Percentiles rank a stretch among this genome's conserved stretches.
Conservation (phyloP, 2,329 filamentous ascomycete species). For the Karstenula rhodostoma region DNA sequence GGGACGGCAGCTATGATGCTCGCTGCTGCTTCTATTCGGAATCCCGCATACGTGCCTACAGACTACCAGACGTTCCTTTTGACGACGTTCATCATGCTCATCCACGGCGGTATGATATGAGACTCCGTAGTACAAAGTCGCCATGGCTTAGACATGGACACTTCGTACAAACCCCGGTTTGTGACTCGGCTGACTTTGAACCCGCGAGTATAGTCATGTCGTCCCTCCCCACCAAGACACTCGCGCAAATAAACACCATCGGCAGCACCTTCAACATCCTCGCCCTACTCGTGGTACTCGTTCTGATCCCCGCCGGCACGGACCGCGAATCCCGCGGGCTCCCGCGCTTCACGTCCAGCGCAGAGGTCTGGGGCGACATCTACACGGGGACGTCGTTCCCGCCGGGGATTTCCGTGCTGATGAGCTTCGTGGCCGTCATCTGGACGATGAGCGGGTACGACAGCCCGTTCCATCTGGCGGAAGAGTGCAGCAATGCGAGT, state of each 20-base stretch:
- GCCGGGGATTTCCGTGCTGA: conserved; percentile 71
- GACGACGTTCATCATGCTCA: conserved; percentile 71
- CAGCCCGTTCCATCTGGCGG: conserved; percentile 74
- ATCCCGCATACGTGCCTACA: conserved; percentile 70
- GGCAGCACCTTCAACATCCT: conserved; percentile 77
- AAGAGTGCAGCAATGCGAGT: conserved; percentile 78
- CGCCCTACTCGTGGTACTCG: conserved; percentile 70
- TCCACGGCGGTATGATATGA: too few species aligned
- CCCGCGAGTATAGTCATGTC: too few species aligned
- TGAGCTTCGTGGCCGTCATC: conserved; percentile 75
- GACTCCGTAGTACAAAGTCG: too few species aligned
- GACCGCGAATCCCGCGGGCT: conserved; percentile 59
- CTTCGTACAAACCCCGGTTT: too few species aligned
- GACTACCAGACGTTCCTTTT: conserved; percentile 74
- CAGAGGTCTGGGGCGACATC: conserved; percentile 71
- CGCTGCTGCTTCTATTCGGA: conserved; percentile 72
- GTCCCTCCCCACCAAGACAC: conserved; percentile 74
- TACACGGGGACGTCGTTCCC: conserved; percentile 73
- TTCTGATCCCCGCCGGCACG: conserved; percentile 71
- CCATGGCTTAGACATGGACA: too few species aligned
- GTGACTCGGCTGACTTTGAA: too few species aligned
- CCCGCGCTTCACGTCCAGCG: conserved; percentile 66
- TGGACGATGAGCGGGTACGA: conserved; percentile 76
- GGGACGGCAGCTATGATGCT: conserved; percentile 74
- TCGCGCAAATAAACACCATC: conserved; percentile 73